Conservation (phyloP, 768 basidiomycete genomes). For the Candolleomyces aberdarensis region DNA sequence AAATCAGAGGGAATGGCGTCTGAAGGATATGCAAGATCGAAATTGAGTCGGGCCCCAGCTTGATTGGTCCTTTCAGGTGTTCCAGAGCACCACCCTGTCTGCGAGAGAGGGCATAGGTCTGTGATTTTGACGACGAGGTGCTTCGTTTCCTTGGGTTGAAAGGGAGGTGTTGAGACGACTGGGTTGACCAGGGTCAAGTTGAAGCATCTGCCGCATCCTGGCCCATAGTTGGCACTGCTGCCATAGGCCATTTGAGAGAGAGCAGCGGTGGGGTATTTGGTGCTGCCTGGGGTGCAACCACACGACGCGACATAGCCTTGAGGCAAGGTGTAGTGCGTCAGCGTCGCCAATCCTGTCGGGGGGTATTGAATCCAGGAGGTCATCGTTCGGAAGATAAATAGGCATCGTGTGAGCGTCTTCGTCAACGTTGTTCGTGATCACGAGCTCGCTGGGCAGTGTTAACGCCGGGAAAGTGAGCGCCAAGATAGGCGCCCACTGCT, state of each 20-base stretch:
- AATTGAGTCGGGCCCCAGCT: slow-evolving; percentile 69
- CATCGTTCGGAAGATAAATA: slow-evolving; percentile 2
- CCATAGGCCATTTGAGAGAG: slow-evolving; percentile 79
- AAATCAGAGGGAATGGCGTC: slow-evolving; percentile 64
- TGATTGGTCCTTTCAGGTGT: slow-evolving; percentile 64
- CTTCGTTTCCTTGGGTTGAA: slow-evolving; percentile 57
- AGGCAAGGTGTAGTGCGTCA: slow-evolving; percentile 72
- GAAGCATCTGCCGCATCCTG: slow-evolving; percentile 77
- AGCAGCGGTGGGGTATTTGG: slow-evolving; percentile 76
- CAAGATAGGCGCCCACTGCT: slow-evolving; percentile 5
- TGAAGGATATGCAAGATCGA: slow-evolving; percentile 81
- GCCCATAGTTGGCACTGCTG: slow-evolving; percentile 65
- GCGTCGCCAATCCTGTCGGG: slow-evolving; percentile 59
- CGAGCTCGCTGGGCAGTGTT: background rate
- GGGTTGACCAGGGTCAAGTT: slow-evolving; percentile 72
- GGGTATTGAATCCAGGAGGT: slow-evolving; percentile 65
- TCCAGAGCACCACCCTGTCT: slow-evolving; percentile 68
- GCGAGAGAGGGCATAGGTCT: slow-evolving; percentile 70
- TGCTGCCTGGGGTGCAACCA: slow-evolving; percentile 68
- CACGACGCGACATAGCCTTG: slow-evolving; percentile 64
- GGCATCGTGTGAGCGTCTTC: background rate
- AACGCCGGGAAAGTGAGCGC: background rate
- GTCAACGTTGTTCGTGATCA: background rate
- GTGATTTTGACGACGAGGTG: slow-evolving; percentile 75
- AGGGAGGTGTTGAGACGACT: slow-evolving; percentile 63